Base-by-base conservation (phyloP, 2,329 filamentous ascomycete genomes). In the Talaromyces islandicus region DNA sequence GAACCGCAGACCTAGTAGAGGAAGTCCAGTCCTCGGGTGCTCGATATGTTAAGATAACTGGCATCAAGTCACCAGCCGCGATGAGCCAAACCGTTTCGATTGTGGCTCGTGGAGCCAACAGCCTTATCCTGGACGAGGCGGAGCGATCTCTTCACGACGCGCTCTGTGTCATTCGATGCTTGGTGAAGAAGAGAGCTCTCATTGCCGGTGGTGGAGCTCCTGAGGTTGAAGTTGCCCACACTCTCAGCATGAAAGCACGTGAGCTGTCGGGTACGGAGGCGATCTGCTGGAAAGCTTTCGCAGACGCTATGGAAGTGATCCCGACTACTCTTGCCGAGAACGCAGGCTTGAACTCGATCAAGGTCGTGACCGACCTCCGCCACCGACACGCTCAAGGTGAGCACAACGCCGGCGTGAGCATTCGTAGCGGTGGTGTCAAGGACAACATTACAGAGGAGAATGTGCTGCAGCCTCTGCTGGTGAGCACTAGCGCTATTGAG, bases 151-250 rank as follows among this genome's bases (percentile, higher is more conserved):
- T 99, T 59, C 94, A 99, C 82, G 94, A 99, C 70, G 94, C 94
- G 30, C 91, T 97, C 65, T 99, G 94, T 74, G 94, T 97, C 56
- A 92, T 99, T 68, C 89, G 94, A 69, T 99, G 94, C 73, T 80
- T 99, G 63, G 94, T 99, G 68, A 99, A 99, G 87, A 99, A 97
- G 86, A 96, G 95, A 80, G 94, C 94, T n/a, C 85, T 99, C 60
- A 96, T 99, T 69, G 93, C 95, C 14, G 94, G 94, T 76, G 94
- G 94, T 70, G 94, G 94, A 73, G 94, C 94, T 1, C 91, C 94
- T 27, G 94, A 99, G 78, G 95, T 97, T 70, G 92, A 97, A 78
- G 93, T 99, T 69, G 91, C 94, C 24, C 89, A 94, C 58, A 85
- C 91, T 70, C 85, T 99, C 35, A 86, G 89, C 60, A 88, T 90